Evolutionary conservation across 2,329 filamentous ascomycete species (phyloP).

Genomic region (Massarina eburnea): DNA sequence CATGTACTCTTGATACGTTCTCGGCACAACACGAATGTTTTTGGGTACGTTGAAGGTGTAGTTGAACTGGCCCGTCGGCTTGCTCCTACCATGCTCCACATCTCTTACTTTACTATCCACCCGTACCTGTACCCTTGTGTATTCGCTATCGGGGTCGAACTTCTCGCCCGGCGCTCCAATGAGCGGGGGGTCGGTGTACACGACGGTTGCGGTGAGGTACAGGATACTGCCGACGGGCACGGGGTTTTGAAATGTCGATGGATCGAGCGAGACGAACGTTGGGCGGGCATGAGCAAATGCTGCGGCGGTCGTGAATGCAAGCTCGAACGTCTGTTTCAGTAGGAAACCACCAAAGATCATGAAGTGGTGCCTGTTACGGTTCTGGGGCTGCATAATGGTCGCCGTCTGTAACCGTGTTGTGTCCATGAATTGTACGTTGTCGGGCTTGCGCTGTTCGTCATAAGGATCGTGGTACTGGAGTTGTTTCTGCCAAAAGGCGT

Average conservation of each 20-base stretch:
- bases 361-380: slow-evolving; percentile 70
- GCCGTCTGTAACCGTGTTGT: slow-evolving; percentile 65
- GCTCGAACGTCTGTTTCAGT: slow-evolving; percentile 73
- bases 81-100: slow-evolving; percentile 68
- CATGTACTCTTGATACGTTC: slow-evolving; percentile 66
- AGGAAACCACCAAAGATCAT: slow-evolving; percentile 80
- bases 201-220: slow-evolving; percentile 71
- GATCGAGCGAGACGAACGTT: slow-evolving; percentile 72
- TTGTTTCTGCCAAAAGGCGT: slow-evolving; percentile 72
- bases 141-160: slow-evolving; percentile 41
- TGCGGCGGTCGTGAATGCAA: slow-evolving; percentile 74
- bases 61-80: slow-evolving; percentile 73
- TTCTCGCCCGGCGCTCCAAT: slow-evolving; percentile 43
- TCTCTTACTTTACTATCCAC: slow-evolving; percentile 73
- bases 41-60: slow-evolving; percentile 70
- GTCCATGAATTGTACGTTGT: slow-evolving; percentile 64
- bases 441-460: slow-evolving; percentile 55
- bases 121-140: slow-evolving; percentile 68
- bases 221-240: slow-evolving; percentile 74
- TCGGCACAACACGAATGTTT: slow-evolving; percentile 67
- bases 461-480: slow-evolving; percentile 65
- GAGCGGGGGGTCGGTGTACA: slow-evolving; percentile 67
- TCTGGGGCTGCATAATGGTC: slow-evolving; percentile 75
- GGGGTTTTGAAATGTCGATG: slow-evolving; percentile 73
- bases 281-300: slow-evolving; percentile 70